Conservation (phyloP, 495 filamentous ascomycete species). For the Penicillium angulare region DNA sequence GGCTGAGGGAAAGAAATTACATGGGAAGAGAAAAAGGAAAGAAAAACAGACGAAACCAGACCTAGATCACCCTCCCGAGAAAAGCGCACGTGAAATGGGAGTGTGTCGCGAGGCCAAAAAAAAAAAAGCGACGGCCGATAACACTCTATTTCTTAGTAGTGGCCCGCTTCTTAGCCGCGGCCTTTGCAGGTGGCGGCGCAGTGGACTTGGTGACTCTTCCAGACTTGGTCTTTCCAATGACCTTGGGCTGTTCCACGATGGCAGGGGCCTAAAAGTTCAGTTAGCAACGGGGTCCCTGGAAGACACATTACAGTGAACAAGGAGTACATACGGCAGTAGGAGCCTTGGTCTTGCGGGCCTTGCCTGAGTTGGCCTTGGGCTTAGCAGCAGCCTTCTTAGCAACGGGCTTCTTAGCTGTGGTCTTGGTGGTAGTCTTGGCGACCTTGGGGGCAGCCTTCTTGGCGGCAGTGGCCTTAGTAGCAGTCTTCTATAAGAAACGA, state of each 20-base stretch:
- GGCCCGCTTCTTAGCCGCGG: slow-evolving; percentile 57
- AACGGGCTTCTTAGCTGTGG: slow-evolving; percentile 28
- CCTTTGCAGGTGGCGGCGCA: slow-evolving; percentile 44
- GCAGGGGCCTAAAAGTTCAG: slow-evolving; percentile 53
- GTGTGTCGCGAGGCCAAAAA: slow-evolving; percentile 19
- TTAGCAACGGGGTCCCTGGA: not conserved
- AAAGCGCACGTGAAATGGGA: slow-evolving; percentile 32
- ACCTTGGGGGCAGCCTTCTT: slow-evolving; percentile 39
- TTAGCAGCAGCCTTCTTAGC: slow-evolving; percentile 47
- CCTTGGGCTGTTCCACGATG: slow-evolving; percentile 69
- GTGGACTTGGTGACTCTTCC: slow-evolving; percentile 82
- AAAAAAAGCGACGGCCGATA: slow-evolving; percentile 6
- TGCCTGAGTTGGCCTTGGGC: slow-evolving; percentile 54
- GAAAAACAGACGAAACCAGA: no score
- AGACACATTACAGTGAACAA: not conserved
- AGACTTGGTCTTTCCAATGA: slow-evolving; percentile 84
- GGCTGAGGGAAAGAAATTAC: slow-evolving; percentile 29
- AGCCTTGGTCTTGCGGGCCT: slow-evolving; percentile 48
- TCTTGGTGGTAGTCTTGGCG: slow-evolving; percentile 22
- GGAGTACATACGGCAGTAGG: slow-evolving; percentile 39
- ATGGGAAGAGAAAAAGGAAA: slow-evolving; percentile 27
- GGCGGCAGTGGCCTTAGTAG: slow-evolving; percentile 31
- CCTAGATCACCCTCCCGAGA: slow-evolving; percentile 18
- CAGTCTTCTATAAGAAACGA: slow-evolving; percentile 34
- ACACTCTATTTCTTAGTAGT: slow-evolving; percentile 56